Conservation (phyloP, 306 rosid genomes). For the Lupinus albus region DNA sequence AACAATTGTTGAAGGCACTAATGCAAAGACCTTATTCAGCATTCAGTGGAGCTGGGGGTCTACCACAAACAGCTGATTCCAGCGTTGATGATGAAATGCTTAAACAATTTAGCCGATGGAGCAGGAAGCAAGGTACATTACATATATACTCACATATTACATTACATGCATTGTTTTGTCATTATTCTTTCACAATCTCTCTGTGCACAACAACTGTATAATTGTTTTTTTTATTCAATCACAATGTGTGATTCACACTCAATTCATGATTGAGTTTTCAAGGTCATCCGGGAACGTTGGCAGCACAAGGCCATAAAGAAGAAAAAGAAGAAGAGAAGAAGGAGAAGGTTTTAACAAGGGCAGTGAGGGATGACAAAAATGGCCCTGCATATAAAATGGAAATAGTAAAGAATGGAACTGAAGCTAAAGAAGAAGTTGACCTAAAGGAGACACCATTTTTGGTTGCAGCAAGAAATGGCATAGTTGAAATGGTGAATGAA, state of each 20-base stretch:
- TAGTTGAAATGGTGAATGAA: constrained; percentile 42
- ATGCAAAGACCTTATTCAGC: constrained; percentile 29
- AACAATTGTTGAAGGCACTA: constrained; percentile 53
- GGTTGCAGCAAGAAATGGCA: constrained; percentile 46
- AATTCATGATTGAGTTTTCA: background rate
- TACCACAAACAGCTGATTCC: background rate
- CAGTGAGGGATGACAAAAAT: background rate
- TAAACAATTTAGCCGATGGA: background rate
- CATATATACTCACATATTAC: no score
- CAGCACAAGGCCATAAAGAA: no score
- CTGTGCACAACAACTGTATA: no score
- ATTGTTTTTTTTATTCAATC: no score
- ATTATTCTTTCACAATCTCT: no score
- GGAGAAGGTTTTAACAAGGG: background rate
- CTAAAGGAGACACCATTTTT: constrained; percentile 36
- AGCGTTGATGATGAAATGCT: constrained; percentile 12
- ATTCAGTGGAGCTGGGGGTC: constrained; percentile 36
- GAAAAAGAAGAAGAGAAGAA: background rate
- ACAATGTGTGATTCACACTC: no score
- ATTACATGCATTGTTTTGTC: no score
- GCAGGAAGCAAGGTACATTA: constrained; percentile 19
- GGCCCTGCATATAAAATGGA: background rate
- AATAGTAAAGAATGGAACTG: background rate
- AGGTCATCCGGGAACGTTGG: background rate
- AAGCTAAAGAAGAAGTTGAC: background rate